phyloP scores from a whole-genome alignment of 2,329 filamentous ascomycete genomes.

The Cercospora berteroae region DNA sequence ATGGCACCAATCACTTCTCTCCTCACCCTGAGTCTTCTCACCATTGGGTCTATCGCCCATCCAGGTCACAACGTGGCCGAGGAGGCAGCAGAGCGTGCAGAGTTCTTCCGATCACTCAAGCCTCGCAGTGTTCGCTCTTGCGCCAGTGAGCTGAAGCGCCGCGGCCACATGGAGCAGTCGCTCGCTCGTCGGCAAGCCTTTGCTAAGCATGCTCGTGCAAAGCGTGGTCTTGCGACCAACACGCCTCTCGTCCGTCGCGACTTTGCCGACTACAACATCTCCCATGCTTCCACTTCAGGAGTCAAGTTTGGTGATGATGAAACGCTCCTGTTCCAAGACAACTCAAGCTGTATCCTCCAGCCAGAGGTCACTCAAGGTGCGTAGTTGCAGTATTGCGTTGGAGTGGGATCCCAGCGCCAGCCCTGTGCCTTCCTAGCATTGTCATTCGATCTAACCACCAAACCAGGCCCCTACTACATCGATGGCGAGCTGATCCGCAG shows the following conservation, averaged over 20 bases:
- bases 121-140: conserved; percentile 29
- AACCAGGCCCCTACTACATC: conserved; percentile 26
- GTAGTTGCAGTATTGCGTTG: not conserved
- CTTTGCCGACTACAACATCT: conserved; percentile 26
- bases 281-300: conserved; percentile 25
- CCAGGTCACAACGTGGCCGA: conserved; percentile 26
- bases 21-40: conserved; percentile 19
- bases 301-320: conserved; percentile 27
- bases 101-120: conserved; percentile 22
- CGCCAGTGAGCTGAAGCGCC: conserved; percentile 21
- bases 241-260: conserved; percentile 28
- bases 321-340: conserved; percentile 25
- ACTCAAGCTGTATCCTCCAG: conserved; percentile 33
- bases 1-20: conserved; percentile 22
- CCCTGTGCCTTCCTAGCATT: not conserved
- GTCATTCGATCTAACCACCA: not conserved
- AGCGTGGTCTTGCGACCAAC: conserved; percentile 20
- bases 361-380: conserved; percentile 32
- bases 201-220: conserved; percentile 23
- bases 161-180: conserved; percentile 24
- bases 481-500: conserved; percentile 39
- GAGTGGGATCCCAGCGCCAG: not conserved
- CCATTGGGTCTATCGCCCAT: conserved; percentile 24
- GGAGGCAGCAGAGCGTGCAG: conserved; percentile 27
- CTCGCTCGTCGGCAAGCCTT: conserved; percentile 28